Evolutionary conservation across 2,329 filamentous ascomycete species (phyloP).

Genomic region (Talaromyces marneffei): DNA sequence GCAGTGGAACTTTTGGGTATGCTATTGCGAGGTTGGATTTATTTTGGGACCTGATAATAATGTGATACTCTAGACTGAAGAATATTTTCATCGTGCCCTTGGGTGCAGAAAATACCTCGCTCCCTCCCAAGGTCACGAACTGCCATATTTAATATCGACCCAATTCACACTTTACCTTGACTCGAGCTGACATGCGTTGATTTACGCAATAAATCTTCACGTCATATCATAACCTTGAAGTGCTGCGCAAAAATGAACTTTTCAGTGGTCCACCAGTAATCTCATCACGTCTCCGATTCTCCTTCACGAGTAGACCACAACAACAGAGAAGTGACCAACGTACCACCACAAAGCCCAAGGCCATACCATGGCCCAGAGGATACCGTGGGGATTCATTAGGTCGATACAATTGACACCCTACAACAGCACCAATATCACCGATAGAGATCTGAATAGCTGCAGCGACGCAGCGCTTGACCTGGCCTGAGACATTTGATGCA

Average conservation of each 20-base stretch:
- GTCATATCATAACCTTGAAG: constrained; percentile 55
- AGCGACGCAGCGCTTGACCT: constrained; percentile 40
- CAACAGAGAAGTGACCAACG: constrained; percentile 49
- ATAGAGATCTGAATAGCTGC: constrained; percentile 61
- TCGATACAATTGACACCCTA: constrained; percentile 61
- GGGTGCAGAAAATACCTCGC: too few species aligned
- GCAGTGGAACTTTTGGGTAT: too few species aligned
- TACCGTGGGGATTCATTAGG: constrained; percentile 56
- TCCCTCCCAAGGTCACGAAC: too few species aligned
- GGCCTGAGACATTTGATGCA: constrained; percentile 9
- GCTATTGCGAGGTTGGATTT: too few species aligned
- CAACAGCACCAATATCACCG: constrained; percentile 65
- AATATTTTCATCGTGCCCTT: too few species aligned
- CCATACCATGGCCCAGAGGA: constrained; percentile 61
- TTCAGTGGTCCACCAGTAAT: constrained; percentile 26
- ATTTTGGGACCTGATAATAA: too few species aligned
- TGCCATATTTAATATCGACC: too few species aligned
- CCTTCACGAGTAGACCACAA: constrained; percentile 54
- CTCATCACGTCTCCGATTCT: constrained; percentile 43
- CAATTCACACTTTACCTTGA: background rate
- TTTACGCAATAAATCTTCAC: constrained; percentile 52
- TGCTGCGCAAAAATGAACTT: constrained; percentile 27
- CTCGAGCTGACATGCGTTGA: too few species aligned
- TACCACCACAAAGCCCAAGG: constrained; percentile 55
- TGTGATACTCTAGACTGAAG: too few species aligned